Base-by-base conservation (phyloP, 2,329 filamentous ascomycete genomes). In the Cryphonectria japonica region DNA sequence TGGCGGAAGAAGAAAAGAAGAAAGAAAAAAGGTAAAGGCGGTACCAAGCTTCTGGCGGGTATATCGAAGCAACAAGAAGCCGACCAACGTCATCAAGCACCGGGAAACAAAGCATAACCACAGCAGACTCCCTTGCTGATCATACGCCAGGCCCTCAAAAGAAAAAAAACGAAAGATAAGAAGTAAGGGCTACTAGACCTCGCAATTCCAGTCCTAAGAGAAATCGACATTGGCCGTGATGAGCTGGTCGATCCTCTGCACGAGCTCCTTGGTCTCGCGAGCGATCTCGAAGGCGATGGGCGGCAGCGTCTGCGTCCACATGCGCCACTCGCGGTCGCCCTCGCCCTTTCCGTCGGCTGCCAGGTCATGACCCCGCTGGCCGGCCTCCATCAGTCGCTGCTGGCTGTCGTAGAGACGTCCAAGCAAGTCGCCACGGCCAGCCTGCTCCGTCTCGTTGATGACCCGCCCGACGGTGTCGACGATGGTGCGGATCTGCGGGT, bases 251-350 rank as follows among this genome's bases (percentile, higher is more conserved):
- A 77, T 74, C 8, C 75, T 73, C 71, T 77, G 75, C 57, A 89
- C 87, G 72, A 93, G 82, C 78, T 93, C 93, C 83, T 95, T 96
- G 67, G 92, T 92, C 80, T 94, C 92, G 72, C 92, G 87, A 8
- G 92, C 93, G 78, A 95, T 92, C 80, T 94, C 92, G 80, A 97
- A 97, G n/a, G 93, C 93, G 75, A 96, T 90, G 2, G 93, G 93
- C 14, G 93, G 93, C 66, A 97, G 82, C 39, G 88, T 90, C 79
- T 92, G 90, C 69, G 87, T 91, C 84, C 91, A 91, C 77, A 85
- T 84, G 73, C 85, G 85, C 88, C 88, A 90, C 74, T 88, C 85
- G 72, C 85, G 82, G 68, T 86, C 84, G 59, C 85, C 84, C 63
- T 87, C 82, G 57, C 84, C 83, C 22, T 84, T 81, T 64, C 85